Evolutionary conservation across 495 filamentous ascomycete genomes (phyloP), one percentile per base, ranked within the genome.

Genomic region (Trichoderma gamsii): DNA sequence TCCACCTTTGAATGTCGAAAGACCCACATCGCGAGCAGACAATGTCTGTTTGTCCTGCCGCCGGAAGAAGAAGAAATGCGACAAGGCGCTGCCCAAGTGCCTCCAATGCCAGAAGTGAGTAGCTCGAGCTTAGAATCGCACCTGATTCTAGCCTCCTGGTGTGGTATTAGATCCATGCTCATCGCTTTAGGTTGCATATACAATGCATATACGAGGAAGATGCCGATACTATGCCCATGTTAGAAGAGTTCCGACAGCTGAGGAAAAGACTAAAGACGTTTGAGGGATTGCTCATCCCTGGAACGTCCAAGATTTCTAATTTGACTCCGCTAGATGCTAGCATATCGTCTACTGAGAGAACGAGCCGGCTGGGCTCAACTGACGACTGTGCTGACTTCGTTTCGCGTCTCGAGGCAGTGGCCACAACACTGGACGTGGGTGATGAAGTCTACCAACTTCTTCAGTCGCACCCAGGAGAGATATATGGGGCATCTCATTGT

Each of bases 381-480:
- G 56, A 32, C 8, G 4, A 15, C 27, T 23, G 27, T 11, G 25
- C 4, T 3, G 56, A 61, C n/a, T 25, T 61, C 56, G 27, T 61
- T 61, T 61, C 56, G 11, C 56, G 56, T 13, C 56, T 61, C 13
- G 56, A 61, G 25, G 56, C 7, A 4, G 23, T 61, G 5, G 9
- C 23, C 23, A 15, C 56, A 5, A 61, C 27, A 21, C 27, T 61
- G 27, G n/a, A 61, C 27, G 56, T 61, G 21, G 56, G 56, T 12
- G 56, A 32, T 29, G 56, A 61, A 21, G 56, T 61, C 25, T 18
- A 61, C 27, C 56, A 61, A 32, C 56, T 61, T 3, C 56, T 61
- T 61, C 56, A 61, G 56, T 61, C 56, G 16, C 56, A 61, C 27
- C 56, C 56, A 8, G 56, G 56, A 29, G 56, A 61, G 56, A 61